Percentiles rank a stretch among this genome's conserved stretches.
Evolutionary conservation across 345 rosid genomes (phyloP).

Genomic region (Salix brachista): DNA sequence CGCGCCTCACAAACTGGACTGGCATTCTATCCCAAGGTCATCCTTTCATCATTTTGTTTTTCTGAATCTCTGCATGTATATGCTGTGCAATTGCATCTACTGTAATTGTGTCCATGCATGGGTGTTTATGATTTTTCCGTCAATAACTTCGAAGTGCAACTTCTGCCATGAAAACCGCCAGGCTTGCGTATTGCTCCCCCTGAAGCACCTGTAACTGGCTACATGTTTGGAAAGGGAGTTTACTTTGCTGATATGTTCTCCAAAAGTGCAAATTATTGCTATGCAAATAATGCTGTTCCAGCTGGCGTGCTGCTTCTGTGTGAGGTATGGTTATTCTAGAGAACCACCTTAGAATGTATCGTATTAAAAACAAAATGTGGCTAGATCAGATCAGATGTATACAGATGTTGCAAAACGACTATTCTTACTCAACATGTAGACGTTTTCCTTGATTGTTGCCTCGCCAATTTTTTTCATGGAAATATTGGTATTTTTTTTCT

Average conservation of each 20-base stretch:
- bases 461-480: too few relatives aligned
- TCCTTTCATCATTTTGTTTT: conserved; percentile 13
- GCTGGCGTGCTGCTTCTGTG: conserved; percentile 81
- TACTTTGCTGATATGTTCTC: conserved; percentile 98
- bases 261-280: conserved; percentile 92
- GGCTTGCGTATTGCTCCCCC: conserved; percentile 97
- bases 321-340: conserved; percentile 45
- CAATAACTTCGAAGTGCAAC: conserved; percentile 8
- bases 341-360: neutral
- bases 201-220: conserved; percentile 86
- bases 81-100: neutral
- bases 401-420: neutral
- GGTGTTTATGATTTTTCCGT: neutral
- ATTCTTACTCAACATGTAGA: neutral
- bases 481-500: too few relatives aligned
- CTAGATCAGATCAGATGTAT: neutral
- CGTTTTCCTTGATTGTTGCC: too few relatives aligned
- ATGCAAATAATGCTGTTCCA: conserved; percentile 35
- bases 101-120: neutral
- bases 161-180: conserved; percentile 28
- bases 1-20: conserved; percentile 92
- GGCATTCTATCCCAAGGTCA: conserved; percentile 95
- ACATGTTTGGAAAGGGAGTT: conserved; percentile 96
- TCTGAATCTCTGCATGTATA: neutral
- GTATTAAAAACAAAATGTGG: too few relatives aligned